Base-by-base conservation (phyloP, 768 basidiomycete species). In the Hericium coralloides region DNA sequence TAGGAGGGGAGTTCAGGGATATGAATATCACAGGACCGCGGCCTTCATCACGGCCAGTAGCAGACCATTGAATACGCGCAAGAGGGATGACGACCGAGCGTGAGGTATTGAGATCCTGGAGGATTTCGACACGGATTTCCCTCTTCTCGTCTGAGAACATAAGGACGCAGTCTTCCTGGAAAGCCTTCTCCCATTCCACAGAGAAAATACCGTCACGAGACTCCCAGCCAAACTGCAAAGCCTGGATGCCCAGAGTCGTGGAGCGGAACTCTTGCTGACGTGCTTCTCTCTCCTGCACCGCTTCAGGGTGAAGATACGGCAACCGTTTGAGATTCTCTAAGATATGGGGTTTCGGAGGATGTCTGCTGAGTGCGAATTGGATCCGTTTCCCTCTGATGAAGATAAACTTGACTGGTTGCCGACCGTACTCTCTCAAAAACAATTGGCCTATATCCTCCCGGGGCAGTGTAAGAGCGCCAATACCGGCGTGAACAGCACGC, bases 121-220 rank as follows among this genome's bases (percentile, higher is more conserved):
- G 39, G 17, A 76, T 64, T 23, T 58, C 64, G 49, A 84, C 68
- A 6, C 74, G 73, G 17, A 83, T 66, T 61, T 82, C 79, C 53
- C 81, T 70, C 49, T 73, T 71, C 31, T 81, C 74, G 1, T 71
- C 64, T 50, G 73, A 58, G 57, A 68, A 81, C 38, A 52, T 51
- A 26, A 83, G 60, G 14, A 43, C 23, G n/a, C 73, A 71, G 23
- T 55, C 38, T 10, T 56, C 56, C 47, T 48, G 43, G 49, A 67
- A 70, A 7, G 43, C 12, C 23, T 71, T 67, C 67, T 82, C 80
- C 75, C 78, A 82, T 67, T 87, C 84, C 47, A 79, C 66, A 17
- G 85, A 88, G 58, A 80, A 76, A 0, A 75, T 72, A 4, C 70
- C 65, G 62, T 83, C 82, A n/a, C 82, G 74, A 58, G 83, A 84